phyloP scores from a whole-genome alignment of 495 filamentous ascomycete genomes.

The Sordaria brevicollis region DNA sequence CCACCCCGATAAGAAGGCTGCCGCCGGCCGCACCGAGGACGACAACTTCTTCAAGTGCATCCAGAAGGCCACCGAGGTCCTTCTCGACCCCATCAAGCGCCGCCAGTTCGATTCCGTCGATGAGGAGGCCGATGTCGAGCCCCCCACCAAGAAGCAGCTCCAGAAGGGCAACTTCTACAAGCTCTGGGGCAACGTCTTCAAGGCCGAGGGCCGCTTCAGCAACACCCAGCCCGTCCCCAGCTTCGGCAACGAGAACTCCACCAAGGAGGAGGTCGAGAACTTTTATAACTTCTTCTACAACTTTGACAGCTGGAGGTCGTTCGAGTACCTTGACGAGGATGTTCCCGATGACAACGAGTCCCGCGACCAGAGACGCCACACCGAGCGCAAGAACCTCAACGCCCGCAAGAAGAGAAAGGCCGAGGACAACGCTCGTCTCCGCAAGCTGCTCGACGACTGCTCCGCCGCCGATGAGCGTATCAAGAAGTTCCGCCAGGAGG shows the following conservation, averaged over 20 bases:
- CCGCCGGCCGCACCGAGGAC: constrained; percentile 75
- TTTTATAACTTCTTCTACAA: constrained; percentile 99
- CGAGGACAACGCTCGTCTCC: constrained; percentile 84
- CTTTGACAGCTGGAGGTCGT: constrained; percentile 94
- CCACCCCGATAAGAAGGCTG: constrained; percentile 97
- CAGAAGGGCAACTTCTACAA: constrained; percentile 89
- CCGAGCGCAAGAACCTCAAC: constrained; percentile 96
- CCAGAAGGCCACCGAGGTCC: constrained; percentile 91
- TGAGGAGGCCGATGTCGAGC: constrained; percentile 81
- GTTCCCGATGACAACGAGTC: constrained; percentile 98
- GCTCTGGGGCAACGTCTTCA: constrained; percentile 79
- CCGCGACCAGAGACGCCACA: constrained; percentile 95
- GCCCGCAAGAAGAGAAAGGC: constrained; percentile 98
- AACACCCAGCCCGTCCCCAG: constrained; percentile 76
- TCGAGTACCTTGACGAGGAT: constrained; percentile 98
- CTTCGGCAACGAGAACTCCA: constrained; percentile 75
- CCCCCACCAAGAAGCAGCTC: constrained; percentile 79
- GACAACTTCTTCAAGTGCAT: constrained; percentile 99
- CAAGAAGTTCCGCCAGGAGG: constrained; percentile 88
- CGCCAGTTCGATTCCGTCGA: constrained; percentile 96
- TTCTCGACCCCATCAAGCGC: constrained; percentile 83
- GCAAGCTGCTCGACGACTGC: constrained; percentile 78
- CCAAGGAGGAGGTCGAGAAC: constrained; percentile 76
- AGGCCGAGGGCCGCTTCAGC: constrained; percentile 85
- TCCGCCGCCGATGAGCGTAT: constrained; percentile 82